phyloP scores from a whole-genome alignment of 495 filamentous ascomycete species.

The Collariella sp. region DNA sequence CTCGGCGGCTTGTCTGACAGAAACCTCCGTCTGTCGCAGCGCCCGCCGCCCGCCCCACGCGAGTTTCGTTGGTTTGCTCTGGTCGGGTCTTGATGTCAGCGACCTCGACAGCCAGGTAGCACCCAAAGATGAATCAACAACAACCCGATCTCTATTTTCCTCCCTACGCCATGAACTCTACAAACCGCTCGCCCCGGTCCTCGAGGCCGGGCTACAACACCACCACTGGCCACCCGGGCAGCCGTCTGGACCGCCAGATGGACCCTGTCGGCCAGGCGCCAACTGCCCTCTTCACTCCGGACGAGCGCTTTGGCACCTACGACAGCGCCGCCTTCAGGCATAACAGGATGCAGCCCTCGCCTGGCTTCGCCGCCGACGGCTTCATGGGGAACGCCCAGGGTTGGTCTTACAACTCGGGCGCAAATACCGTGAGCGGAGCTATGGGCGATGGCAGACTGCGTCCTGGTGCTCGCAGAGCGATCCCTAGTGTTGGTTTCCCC shows the following conservation, averaged over 20 bases:
- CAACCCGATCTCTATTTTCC: conserved; percentile 26
- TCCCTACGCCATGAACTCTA: conserved; percentile 22
- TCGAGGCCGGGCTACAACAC: conserved; percentile 42
- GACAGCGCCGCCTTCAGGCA: conserved; percentile 51
- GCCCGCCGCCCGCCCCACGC: not conserved
- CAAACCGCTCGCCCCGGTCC: conserved; percentile 37
- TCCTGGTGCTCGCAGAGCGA: conserved; percentile 34
- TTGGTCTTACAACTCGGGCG: conserved; percentile 42
- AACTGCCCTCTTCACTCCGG: conserved; percentile 34
- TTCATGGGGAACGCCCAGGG: conserved; percentile 42
- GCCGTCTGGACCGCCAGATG: conserved; percentile 51
- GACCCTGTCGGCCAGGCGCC: conserved; percentile 33
- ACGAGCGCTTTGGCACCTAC: conserved; percentile 41
- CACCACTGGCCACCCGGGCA: conserved; percentile 56
- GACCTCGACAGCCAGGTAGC: conserved; percentile 12
- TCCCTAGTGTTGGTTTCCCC: conserved; percentile 39
- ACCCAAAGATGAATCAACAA: conserved; percentile 26
- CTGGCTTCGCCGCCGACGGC: conserved; percentile 21
- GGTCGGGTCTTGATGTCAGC: conserved; percentile 16
- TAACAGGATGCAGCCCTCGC: conserved; percentile 50
- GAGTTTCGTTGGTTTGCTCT: conserved; percentile 13
- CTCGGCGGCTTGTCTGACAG: not conserved
- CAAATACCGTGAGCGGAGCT: conserved; percentile 40
- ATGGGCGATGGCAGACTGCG: conserved; percentile 42
- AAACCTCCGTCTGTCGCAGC: not conserved